Conservation (phyloP, 2,329 filamentous ascomycete genomes). For the Cladosporium velox region DNA sequence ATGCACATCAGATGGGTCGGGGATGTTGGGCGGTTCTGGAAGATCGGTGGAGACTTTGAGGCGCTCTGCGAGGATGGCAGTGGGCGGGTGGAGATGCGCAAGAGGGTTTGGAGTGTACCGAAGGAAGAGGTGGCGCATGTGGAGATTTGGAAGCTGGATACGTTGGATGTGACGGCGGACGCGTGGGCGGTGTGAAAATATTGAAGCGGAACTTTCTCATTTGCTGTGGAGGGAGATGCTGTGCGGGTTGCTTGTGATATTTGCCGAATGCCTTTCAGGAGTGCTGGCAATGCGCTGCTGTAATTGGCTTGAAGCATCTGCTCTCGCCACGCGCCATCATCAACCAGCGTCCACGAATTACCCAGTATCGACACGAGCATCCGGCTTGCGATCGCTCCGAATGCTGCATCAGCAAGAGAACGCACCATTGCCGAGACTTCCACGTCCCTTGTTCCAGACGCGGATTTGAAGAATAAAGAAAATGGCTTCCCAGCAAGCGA, state of each 20-base stretch:
- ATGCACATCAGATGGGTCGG: slow-evolving; percentile 42
- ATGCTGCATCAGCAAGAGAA: background rate
- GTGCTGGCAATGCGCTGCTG: background rate
- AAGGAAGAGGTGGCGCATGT: slow-evolving; percentile 43
- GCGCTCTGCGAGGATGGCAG: slow-evolving; percentile 25
- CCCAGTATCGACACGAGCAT: background rate
- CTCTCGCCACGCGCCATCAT: background rate
- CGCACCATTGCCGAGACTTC: background rate
- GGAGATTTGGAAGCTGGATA: slow-evolving; percentile 51
- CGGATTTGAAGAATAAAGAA: background rate
- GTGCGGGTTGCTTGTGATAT: background rate
- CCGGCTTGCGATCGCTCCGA: background rate
- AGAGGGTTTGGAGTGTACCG: slow-evolving; percentile 37
- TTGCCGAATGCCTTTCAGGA: background rate
- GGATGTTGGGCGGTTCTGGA: slow-evolving; percentile 42
- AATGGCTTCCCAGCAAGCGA: background rate
- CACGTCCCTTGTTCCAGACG: background rate
- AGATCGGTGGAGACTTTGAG: slow-evolving; percentile 33
- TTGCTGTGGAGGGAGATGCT: background rate
- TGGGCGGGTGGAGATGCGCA: slow-evolving; percentile 28
- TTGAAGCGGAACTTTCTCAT: background rate
- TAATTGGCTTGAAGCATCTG: background rate
- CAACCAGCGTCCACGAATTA: background rate
- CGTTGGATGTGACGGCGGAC: slow-evolving; percentile 31
- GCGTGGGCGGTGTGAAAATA: background rate